phyloP scores from a whole-genome alignment of 2,329 filamentous ascomycete genomes.

The Colletotrichum sp. region DNA sequence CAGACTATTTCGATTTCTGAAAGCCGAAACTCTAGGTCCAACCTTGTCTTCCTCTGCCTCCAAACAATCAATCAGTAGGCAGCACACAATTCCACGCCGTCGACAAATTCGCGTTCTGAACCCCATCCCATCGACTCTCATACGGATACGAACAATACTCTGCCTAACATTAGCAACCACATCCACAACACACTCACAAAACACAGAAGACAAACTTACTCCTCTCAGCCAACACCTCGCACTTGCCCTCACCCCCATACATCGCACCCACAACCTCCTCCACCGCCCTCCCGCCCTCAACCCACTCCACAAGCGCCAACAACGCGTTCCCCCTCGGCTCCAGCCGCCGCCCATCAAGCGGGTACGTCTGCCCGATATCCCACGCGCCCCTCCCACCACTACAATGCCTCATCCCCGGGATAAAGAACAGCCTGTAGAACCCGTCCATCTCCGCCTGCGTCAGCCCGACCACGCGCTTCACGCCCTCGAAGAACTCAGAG shows the following conservation, averaged over 20 bases:
- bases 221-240: background rate
- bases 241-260: background rate
- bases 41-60: background rate
- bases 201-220: background rate
- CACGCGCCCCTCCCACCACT: conserved; percentile 45
- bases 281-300: conserved; percentile 35
- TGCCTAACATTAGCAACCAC: background rate
- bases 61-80: background rate
- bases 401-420: conserved; percentile 59
- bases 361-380: conserved; percentile 28
- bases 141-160: background rate
- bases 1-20: background rate
- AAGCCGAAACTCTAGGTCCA: accelerated
- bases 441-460: conserved; percentile 37
- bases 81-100: background rate
- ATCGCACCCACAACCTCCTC: background rate
- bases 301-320: conserved; percentile 51
- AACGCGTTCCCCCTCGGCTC: conserved; percentile 47
- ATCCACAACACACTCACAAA: background rate
- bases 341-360: conserved; percentile 23
- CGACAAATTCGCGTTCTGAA: background rate
- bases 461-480: conserved; percentile 45
- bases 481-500: conserved; percentile 52
- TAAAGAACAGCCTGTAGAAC: conserved; percentile 56
- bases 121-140: background rate